phyloP scores from a whole-genome alignment of 139 green algal genomes.

The Chlorokybus atmophyticus region DNA sequence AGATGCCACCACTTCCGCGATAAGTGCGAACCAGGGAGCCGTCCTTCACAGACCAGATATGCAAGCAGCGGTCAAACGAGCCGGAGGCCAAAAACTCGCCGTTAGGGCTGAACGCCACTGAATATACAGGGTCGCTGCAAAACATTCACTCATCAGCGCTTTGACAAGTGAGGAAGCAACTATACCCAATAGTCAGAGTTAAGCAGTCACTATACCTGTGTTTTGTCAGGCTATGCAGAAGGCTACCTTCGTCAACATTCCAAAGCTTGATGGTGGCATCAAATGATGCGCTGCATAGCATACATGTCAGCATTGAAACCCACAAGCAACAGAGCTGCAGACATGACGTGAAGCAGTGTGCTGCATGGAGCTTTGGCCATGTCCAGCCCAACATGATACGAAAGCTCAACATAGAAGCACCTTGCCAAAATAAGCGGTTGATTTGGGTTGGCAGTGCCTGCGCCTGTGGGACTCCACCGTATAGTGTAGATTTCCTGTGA shows the following conservation, averaged over 20 bases:
- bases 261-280: constrained; percentile 72
- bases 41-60: constrained; percentile 60
- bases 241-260: constrained; percentile 55
- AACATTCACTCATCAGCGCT: too few relatives aligned
- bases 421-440: constrained; percentile 53
- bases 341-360: too few relatives aligned
- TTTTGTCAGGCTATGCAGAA: constrained; percentile 41
- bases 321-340: too few relatives aligned
- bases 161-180: too few relatives aligned
- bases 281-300: constrained; percentile 50
- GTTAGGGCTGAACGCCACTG: constrained; percentile 63
- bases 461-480: constrained; percentile 57
- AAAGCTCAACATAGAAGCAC: too few relatives aligned
- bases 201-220: constrained; percentile 44
- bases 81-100: constrained; percentile 60
- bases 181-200: too few relatives aligned
- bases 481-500: constrained; percentile 78
- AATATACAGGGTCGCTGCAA: constrained; percentile 59
- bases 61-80: constrained; percentile 57
- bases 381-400: too few relatives aligned
- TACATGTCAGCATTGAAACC: background rate
- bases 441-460: constrained; percentile 43
- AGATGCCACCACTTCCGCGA: constrained; percentile 57
- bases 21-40: constrained; percentile 49
- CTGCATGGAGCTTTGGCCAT: background rate